These are phyloP conservation scores for Lolium multiflorum DNA, from an alignment of 176 grass and related monocot species.

Conservation along the genomic window DNA sequence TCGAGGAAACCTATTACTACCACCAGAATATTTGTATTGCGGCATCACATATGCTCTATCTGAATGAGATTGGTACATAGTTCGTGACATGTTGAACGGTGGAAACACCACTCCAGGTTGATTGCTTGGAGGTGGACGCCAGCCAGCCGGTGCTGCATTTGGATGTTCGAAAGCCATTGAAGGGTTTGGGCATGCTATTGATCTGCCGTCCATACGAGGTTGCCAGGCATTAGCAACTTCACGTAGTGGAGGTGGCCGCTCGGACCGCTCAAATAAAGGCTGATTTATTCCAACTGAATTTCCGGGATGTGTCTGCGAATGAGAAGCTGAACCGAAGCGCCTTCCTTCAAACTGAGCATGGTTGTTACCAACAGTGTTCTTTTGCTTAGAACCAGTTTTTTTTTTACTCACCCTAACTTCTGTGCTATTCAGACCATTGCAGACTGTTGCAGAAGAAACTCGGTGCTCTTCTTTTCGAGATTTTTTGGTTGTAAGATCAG, in stretches of 20 bases:
- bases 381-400: neutral
- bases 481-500: conserved; percentile 41
- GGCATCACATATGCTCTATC: conserved; percentile 18
- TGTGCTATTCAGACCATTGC: neutral
- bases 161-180: conserved; percentile 25
- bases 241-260: conserved; percentile 1
- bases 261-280: neutral
- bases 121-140: neutral
- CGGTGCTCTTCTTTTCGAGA: conserved; percentile 39
- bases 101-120: neutral
- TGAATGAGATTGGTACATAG: conserved; percentile 7
- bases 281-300: conserved; percentile 24
- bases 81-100: neutral
- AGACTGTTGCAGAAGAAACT: neutral
- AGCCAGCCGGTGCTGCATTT: neutral
- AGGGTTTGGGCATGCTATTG: conserved; percentile 15
- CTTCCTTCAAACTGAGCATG: conserved; percentile 42
- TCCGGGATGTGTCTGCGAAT: neutral
- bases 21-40: conserved; percentile 29
- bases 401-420: conserved; percentile 1
- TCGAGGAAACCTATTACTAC: conserved; percentile 23
- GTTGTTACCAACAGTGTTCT: neutral
- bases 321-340: neutral
- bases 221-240: conserved; percentile 39
- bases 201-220: conserved; percentile 2